Evolutionary conservation across 495 filamentous ascomycete species (phyloP), one percentile per base, ranked within the genome.

Genomic region (Ramalina intermedia): DNA sequence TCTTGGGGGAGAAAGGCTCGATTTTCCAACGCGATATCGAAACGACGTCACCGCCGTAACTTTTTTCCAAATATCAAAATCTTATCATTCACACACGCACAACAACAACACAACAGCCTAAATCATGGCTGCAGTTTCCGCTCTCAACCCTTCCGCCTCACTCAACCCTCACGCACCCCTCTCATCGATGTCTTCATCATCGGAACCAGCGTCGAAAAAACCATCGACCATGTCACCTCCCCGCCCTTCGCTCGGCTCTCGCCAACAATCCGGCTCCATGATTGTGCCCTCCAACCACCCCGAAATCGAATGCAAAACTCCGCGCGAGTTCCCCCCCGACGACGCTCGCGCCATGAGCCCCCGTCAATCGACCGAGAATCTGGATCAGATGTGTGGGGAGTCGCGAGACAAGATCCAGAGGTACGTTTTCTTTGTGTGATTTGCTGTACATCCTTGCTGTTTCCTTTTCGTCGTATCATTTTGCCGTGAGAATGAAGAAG

Each of bases 301-400:
- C 11, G 73, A 78, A 47, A 77, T 85, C 44, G 80, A 84, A 56
- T 71, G 81, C 9, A 63, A 81, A 51, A 74, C 77, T 40, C 71
- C 82, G 37, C 75, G 81, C 62, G 72, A 79, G 51, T 75, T 82
- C 51, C 87, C 85, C 17, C 83, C 83, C 2, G 81, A 87, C 62
- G 91, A 96, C 61, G 88, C 90, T 37, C 71, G 90, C 49, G 81
- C 87, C 38, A 98, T 98, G 91, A 94, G 87, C 63, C 91, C 91
- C 1, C 76, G 90, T 51, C 74, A 89, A 56, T 93, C 84, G 55
- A 93, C 80, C 50, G 86, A 87, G 43, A 90, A 98, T 56, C 69
- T 94, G 26, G 84, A 94, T 57, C 75, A 75, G 55, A 73, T 98
- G 68, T 80, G 87, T 45, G 78, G 84, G 59, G 85, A 89, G 56